A percentile compares a stretch with the other conserved stretches of the same genome.
Evolutionary conservation across 306 rosid species (phyloP).

Genomic region (Dicorynia guianensis): DNA sequence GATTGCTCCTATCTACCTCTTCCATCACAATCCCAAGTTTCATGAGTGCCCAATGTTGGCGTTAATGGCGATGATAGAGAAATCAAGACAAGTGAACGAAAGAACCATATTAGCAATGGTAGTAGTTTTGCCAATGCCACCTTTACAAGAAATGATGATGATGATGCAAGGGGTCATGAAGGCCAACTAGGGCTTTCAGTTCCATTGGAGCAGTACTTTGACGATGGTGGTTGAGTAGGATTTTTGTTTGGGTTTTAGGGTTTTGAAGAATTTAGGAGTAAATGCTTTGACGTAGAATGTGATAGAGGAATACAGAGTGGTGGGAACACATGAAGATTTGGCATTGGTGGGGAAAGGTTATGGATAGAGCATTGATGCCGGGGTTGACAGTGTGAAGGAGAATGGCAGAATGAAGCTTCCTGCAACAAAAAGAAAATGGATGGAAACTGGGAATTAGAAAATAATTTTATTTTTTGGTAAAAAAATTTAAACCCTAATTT

Average conservation of each 20-base stretch:
- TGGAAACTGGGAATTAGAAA: slow-evolving; percentile 27
- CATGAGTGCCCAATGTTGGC: slow-evolving; percentile 96
- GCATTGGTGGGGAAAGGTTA: slow-evolving; percentile 47
- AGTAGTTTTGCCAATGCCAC: slow-evolving; percentile 94
- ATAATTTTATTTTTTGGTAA: too few relatives aligned
- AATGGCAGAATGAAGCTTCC: not conserved
- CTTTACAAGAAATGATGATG: slow-evolving; percentile 94
- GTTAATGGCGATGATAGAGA: slow-evolving; percentile 95
- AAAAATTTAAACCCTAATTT: too few relatives aligned
- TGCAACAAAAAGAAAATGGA: slow-evolving; percentile 21
- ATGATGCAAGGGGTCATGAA: slow-evolving; percentile 89
- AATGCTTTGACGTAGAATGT: slow-evolving; percentile 21
- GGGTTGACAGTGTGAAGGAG: not conserved
- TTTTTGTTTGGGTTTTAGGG: slow-evolving; percentile 47
- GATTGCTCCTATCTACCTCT: too few relatives aligned
- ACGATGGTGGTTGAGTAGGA: slow-evolving; percentile 29
- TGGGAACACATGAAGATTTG: slow-evolving; percentile 39
- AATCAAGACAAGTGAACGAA: slow-evolving; percentile 90
- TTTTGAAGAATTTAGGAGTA: slow-evolving; percentile 47
- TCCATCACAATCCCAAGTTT: too few relatives aligned
- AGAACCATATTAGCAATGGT: slow-evolving; percentile 95
- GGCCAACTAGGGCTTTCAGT: slow-evolving; percentile 85
- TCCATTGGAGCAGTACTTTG: slow-evolving; percentile 80
- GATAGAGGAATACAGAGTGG: slow-evolving; percentile 17
- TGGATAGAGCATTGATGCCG: slow-evolving; percentile 58